Conservation (phyloP, 2,329 filamentous ascomycete genomes). For the Colletotrichum falcatum region DNA sequence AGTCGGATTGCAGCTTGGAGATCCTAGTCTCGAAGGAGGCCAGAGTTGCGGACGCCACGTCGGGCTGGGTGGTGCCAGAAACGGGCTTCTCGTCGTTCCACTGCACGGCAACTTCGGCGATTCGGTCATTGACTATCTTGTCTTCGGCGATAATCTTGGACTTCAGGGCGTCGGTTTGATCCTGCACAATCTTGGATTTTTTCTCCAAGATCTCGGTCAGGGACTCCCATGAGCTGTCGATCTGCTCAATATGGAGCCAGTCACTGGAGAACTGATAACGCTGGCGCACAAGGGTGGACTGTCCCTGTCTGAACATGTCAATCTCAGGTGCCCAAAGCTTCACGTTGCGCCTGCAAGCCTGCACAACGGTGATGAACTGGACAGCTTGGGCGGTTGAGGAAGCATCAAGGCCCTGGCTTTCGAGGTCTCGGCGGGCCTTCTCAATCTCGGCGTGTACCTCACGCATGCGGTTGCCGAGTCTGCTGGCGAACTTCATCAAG, state of each 20-base stretch:
- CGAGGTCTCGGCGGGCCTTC: constrained; percentile 88
- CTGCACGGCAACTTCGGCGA: constrained; percentile 83
- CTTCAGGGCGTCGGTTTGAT: constrained; percentile 93
- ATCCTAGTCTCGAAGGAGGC: constrained; percentile 86
- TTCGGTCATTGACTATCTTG: constrained; percentile 88
- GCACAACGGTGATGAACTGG: constrained; percentile 97
- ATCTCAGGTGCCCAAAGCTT: constrained; percentile 96
- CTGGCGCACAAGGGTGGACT: constrained; percentile 90
- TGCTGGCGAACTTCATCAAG: constrained; percentile 88
- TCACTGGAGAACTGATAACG: constrained; percentile 93
- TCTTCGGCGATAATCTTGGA: constrained; percentile 97
- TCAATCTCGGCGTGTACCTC: constrained; percentile 94
- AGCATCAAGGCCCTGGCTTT: constrained; percentile 91
- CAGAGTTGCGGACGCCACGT: constrained; percentile 86
- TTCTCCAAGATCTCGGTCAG: constrained; percentile 91
- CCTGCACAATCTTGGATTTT: constrained; percentile 94
- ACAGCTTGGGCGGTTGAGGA: constrained; percentile 97
- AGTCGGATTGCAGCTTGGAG: constrained; percentile 85
- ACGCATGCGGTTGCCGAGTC: constrained; percentile 89
- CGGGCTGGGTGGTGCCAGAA: constrained; percentile 91
- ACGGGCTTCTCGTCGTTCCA: constrained; percentile 99
- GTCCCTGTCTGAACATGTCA: constrained; percentile 94
- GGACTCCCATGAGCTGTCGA: constrained; percentile 95
- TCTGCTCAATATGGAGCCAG: constrained; percentile 96
- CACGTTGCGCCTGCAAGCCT: constrained; percentile 94